Percentiles rank a stretch among this genome's conserved stretches.
Conservation (phyloP, 2,329 filamentous ascomycete species). For the Drechslerella stenobrocha region DNA sequence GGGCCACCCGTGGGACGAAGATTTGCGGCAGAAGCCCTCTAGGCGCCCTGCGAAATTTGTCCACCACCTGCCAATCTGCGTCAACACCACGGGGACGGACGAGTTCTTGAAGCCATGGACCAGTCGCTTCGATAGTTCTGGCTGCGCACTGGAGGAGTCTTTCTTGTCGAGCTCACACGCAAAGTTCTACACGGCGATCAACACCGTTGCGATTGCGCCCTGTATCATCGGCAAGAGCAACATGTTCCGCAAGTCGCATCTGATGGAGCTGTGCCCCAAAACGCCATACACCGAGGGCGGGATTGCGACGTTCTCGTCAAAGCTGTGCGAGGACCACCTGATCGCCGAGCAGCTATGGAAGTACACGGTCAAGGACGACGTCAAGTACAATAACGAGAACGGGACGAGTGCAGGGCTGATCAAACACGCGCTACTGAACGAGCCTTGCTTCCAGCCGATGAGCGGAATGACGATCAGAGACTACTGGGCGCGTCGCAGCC, state of each 20-base stretch:
- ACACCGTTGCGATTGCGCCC: constrained; percentile 84
- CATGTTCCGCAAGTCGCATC: constrained; percentile 93
- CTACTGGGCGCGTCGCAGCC: constrained; percentile 77
- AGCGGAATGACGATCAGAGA: constrained; percentile 74
- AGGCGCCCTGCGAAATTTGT: constrained; percentile 64
- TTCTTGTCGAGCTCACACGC: constrained; percentile 93
- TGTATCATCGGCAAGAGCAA: constrained; percentile 97
- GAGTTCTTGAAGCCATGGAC: constrained; percentile 31
- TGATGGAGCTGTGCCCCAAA: constrained; percentile 70
- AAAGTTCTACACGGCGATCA: constrained; percentile 98
- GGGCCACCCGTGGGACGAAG: constrained; percentile 64
- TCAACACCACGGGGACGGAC: constrained; percentile 61
- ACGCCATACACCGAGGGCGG: constrained; percentile 66
- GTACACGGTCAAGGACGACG: constrained; percentile 59
- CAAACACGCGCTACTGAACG: constrained; percentile 79
- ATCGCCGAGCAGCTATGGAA: constrained; percentile 92
- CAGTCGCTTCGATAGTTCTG: constrained; percentile 55
- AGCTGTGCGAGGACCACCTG: constrained; percentile 96
- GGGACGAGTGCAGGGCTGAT: constrained; percentile 61
- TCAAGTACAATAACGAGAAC: constrained; percentile 53
- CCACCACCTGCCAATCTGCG: constrained; percentile 84
- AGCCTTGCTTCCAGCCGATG: constrained; percentile 88
- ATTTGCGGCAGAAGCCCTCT: constrained; percentile 64
- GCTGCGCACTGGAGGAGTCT: constrained; percentile 86
- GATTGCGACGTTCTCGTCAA: constrained; percentile 89